phyloP scores from a whole-genome alignment of 2,329 filamentous ascomycete genomes.

The Plenodomus biglobosus region DNA sequence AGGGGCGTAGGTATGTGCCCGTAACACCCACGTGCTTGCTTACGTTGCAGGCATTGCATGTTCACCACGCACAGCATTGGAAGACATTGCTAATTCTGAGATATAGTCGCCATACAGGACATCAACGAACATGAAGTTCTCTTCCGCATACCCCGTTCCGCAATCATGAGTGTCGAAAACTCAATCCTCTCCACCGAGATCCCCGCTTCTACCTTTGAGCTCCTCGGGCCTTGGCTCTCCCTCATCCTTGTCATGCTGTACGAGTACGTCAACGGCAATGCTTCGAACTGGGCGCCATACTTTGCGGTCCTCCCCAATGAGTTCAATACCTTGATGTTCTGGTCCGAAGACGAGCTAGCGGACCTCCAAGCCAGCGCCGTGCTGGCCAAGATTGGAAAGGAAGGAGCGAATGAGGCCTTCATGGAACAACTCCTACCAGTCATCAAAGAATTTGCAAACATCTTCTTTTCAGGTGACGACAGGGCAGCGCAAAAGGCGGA shows the following conservation, averaged over 20 bases:
- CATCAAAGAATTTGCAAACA: slow-evolving; percentile 44
- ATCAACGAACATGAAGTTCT: slow-evolving; percentile 75
- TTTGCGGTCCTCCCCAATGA: slow-evolving; percentile 68
- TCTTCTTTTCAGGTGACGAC: slow-evolving; percentile 46
- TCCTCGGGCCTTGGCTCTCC: slow-evolving; percentile 53
- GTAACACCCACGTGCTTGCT: slow-evolving; percentile 1
- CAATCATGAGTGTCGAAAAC: slow-evolving; percentile 72
- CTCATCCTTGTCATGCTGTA: slow-evolving; percentile 80
- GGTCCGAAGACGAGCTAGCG: slow-evolving; percentile 68
- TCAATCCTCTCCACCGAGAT: slow-evolving; percentile 64
- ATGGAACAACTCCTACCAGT: slow-evolving; percentile 58
- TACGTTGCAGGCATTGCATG: not conserved
- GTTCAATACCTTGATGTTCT: slow-evolving; percentile 92
- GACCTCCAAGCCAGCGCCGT: slow-evolving; percentile 77
- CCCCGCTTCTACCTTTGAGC: slow-evolving; percentile 43
- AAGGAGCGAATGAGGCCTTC: slow-evolving; percentile 71
- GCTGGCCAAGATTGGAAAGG: slow-evolving; percentile 73
- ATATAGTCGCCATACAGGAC: slow-evolving; percentile 67
- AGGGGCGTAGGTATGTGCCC: slow-evolving; percentile 62
- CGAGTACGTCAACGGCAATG: slow-evolving; percentile 62
- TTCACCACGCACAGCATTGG: not conserved
- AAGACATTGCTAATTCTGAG: slow-evolving; percentile 10
- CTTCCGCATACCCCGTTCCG: slow-evolving; percentile 73
- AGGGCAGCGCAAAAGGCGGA: slow-evolving; percentile 33
- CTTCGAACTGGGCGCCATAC: slow-evolving; percentile 76